Percentiles rank a stretch among this genome's conserved stretches.
Conservation (phyloP, 768 basidiomycete genomes). For the Xerocomus potaroensis region DNA sequence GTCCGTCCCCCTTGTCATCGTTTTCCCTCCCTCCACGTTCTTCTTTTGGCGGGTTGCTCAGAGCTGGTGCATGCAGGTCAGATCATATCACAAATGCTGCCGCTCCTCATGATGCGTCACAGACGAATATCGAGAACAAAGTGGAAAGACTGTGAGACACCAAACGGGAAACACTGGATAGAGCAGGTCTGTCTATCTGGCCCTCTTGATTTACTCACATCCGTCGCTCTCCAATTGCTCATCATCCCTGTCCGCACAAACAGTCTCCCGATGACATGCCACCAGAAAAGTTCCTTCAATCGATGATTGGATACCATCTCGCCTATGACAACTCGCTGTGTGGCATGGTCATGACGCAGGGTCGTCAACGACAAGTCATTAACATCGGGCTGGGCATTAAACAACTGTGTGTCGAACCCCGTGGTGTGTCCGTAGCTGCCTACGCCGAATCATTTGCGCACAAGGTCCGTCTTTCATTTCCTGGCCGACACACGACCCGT, state of each 20-base stretch:
- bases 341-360: conserved; percentile 86
- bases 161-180: conserved; percentile 76
- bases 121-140: conserved; percentile 70
- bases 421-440: conserved; percentile 51
- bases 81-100: conserved; percentile 69
- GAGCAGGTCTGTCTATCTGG: conserved; percentile 54
- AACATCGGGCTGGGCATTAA: conserved; percentile 82
- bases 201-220: not conserved
- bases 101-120: conserved; percentile 83
- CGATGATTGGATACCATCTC: conserved; percentile 79
- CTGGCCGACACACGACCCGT: not conserved
- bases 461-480: conserved; percentile 47
- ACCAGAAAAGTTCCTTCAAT: conserved; percentile 59
- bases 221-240: conserved; percentile 1
- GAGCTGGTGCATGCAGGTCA: conserved; percentile 42
- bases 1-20: not conserved
- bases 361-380: conserved; percentile 66
- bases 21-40: no score
- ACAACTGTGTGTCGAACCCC: conserved; percentile 58
- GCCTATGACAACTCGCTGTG: conserved; percentile 64
- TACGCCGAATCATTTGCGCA: conserved; percentile 73
- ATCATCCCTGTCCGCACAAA: not conserved
- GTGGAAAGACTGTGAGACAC: conserved; percentile 62
- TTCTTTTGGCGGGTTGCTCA: not conserved
- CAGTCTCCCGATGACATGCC: conserved; percentile 58